Evolutionary conservation across 208 protist genomes (phyloP), one percentile per base, ranked within the genome.

Genomic region (Phytomonas sp.): DNA sequence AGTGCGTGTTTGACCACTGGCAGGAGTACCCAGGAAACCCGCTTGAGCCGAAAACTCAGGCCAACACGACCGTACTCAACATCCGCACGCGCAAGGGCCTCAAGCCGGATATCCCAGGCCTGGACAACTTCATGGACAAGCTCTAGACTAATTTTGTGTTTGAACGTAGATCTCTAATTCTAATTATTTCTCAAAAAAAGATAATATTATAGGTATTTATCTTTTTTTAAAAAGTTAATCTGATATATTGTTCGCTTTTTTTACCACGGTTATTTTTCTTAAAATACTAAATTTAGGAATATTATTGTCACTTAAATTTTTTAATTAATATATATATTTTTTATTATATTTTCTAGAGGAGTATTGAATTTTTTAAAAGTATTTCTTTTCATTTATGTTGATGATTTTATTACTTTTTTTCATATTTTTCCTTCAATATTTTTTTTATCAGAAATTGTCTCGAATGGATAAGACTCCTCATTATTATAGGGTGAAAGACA

Each of bases 1-100:
- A 99, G 90, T 98, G 96, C 73, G 94, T 99, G 10, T 99, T 99
- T 75, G 95, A 99, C 83, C 98, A 99, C 91, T 99, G 98, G 96
- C 75, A 89, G 72, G 68, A 93, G 23, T 84, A 99, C 68, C 60
- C 66, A 29, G 95, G 93, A 61, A 80, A 98, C 78, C 89, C 94
- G 62, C 80, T 97, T 56, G 85, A 93, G 32, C 75, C 75, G 30
- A 78, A 77, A 67, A 82, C 74, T 52, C 80, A 84, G 77, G 76
- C 85, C 31, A 81, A 87, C 70, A 72, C 95, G 31, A 78, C 97
- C 33, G 84, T 98, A 59, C 31, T 77, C 10, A 70, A 62, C 29
- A 93, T 95, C 73, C 94, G 98, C 78, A 91, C 94, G 77, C 91
- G 98, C 78, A 99, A 99, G 94, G 98, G 98, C 67, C 84, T 99